phyloP scores from a whole-genome alignment of 83 land plant genomes.

The Diphasiastrum complanatum region DNA sequence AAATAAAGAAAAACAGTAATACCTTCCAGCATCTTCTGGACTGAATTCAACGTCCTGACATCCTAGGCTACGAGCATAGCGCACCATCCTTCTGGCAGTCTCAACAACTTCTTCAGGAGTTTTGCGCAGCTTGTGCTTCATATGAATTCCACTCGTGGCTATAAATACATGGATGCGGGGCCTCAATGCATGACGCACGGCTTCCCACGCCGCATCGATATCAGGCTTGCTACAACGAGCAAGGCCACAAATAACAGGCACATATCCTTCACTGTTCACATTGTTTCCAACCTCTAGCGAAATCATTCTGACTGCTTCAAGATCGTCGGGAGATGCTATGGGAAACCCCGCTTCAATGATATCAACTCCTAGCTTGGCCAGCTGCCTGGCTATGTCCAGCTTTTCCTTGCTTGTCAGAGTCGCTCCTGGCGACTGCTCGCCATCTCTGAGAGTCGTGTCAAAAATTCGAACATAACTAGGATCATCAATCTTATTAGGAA shows the following conservation, averaged over 20 bases:
- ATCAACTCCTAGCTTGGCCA: constrained; percentile 79
- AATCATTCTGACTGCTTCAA: constrained; percentile 65
- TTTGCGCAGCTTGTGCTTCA: constrained; percentile 78
- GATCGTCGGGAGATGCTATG: constrained; percentile 72
- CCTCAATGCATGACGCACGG: constrained; percentile 54
- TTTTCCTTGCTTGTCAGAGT: constrained; percentile 84
- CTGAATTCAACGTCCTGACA: constrained; percentile 91
- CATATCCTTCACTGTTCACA: constrained; percentile 59
- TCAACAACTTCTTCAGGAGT: constrained; percentile 64
- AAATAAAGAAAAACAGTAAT: neutral
- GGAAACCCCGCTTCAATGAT: constrained; percentile 98
- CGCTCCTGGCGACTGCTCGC: constrained; percentile 97
- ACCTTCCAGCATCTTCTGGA: constrained; percentile 98
- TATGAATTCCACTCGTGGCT: constrained; percentile 87
- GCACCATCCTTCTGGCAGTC: constrained; percentile 82
- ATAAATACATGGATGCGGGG: constrained; percentile 87
- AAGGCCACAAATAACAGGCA: constrained; percentile 97
- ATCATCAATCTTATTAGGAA: constrained; percentile 58
- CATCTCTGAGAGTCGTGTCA: constrained; percentile 94
- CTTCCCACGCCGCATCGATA: constrained; percentile 93
- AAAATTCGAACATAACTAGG: constrained; percentile 86
- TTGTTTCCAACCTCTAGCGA: constrained; percentile 82
- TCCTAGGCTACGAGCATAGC: constrained; percentile 74
- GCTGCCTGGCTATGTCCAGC: constrained; percentile 74
- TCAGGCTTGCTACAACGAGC: constrained; percentile 80